A percentile compares a stretch with the other conserved stretches of the same genome.
These are phyloP conservation scores for Luzula sylvatica DNA, from an alignment of 176 grass and related monocot species.

Conservation along the genomic window DNA sequence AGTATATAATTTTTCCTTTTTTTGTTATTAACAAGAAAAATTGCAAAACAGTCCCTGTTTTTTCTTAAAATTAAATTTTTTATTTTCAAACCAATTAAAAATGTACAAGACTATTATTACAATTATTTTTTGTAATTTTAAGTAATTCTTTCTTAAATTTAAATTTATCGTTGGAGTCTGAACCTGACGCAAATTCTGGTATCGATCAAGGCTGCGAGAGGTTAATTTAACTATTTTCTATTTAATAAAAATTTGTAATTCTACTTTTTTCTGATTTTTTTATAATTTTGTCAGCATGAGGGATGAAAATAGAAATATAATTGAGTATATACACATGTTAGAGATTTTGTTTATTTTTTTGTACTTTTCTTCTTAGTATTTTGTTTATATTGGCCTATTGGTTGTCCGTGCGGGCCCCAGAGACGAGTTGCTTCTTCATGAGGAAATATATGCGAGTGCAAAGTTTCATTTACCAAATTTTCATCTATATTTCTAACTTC, in stretches of 20 bases:
- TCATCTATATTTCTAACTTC: slow-evolving; percentile 17
- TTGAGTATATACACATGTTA: slow-evolving; percentile 66
- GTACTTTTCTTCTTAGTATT: not conserved
- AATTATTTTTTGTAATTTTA: too few species aligned
- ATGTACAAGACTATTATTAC: too few species aligned
- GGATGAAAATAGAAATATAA: slow-evolving; percentile 42
- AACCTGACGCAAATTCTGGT: slow-evolving; percentile 50
- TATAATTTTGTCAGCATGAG: slow-evolving; percentile 42
- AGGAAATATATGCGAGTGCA: slow-evolving; percentile 61
- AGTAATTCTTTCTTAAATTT: too few species aligned
- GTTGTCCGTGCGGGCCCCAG: slow-evolving; percentile 66
- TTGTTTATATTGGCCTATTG: slow-evolving; percentile 41
- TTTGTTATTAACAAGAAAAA: too few species aligned
- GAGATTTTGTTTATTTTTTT: not conserved
- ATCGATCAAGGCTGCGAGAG: slow-evolving; percentile 70
- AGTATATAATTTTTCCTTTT: too few species aligned
- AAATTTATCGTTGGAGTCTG: too few species aligned
- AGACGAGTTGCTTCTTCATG: slow-evolving; percentile 55
- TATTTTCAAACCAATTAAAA: too few species aligned
- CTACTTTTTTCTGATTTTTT: not conserved
- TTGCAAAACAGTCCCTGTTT: too few species aligned
- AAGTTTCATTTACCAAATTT: not conserved
- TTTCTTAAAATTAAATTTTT: too few species aligned
- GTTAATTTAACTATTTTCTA: slow-evolving; percentile 21
- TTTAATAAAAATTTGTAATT: not conserved